Evolutionary conservation across 2,329 filamentous ascomycete species (phyloP).

Genomic region (Colletotrichum caudatum): DNA sequence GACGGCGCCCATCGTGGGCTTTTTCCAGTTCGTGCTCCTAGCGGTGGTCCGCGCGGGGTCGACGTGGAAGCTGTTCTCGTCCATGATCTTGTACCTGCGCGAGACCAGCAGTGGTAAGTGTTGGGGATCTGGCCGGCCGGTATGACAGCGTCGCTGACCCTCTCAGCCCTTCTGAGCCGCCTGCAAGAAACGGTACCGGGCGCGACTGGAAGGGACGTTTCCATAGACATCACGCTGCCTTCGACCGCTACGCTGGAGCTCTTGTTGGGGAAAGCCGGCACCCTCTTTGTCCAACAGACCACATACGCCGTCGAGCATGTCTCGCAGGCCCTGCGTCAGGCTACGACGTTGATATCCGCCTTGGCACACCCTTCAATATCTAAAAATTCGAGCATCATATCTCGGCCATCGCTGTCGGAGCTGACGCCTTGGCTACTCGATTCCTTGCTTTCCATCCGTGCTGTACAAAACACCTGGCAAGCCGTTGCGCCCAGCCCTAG

Average conservation of each 20-base stretch:
- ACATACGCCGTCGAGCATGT: slow-evolving; percentile 56
- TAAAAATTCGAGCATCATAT: slow-evolving; percentile 49
- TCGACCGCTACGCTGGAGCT: slow-evolving; percentile 53
- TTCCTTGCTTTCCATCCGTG: slow-evolving; percentile 57
- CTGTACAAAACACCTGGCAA: slow-evolving; percentile 55
- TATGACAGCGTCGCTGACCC: slow-evolving; percentile 39
- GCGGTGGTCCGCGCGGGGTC: slow-evolving; percentile 57
- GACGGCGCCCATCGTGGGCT: slow-evolving; percentile 62
- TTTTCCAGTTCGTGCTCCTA: slow-evolving; percentile 64
- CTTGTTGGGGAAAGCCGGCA: slow-evolving; percentile 46
- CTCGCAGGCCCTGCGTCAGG: slow-evolving; percentile 62
- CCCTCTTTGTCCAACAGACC: slow-evolving; percentile 46
- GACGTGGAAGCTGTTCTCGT: slow-evolving; percentile 62
- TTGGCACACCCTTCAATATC: slow-evolving; percentile 56
- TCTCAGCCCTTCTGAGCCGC: slow-evolving; percentile 50
- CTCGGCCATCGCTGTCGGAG: slow-evolving; percentile 53
- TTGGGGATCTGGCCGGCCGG: neutral
- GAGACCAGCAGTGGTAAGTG: slow-evolving; percentile 60
- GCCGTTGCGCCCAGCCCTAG: slow-evolving; percentile 38
- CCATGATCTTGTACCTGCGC: slow-evolving; percentile 63
- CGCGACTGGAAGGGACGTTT: slow-evolving; percentile 47
- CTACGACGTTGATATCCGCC: slow-evolving; percentile 57
- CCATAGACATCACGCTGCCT: slow-evolving; percentile 54
- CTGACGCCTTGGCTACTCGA: slow-evolving; percentile 64
- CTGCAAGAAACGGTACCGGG: slow-evolving; percentile 50